Evolutionary conservation across 192 early-diverging fungal species (phyloP), one percentile per base, ranked within the genome.

Genomic region (Gonapodya prolifera): DNA sequence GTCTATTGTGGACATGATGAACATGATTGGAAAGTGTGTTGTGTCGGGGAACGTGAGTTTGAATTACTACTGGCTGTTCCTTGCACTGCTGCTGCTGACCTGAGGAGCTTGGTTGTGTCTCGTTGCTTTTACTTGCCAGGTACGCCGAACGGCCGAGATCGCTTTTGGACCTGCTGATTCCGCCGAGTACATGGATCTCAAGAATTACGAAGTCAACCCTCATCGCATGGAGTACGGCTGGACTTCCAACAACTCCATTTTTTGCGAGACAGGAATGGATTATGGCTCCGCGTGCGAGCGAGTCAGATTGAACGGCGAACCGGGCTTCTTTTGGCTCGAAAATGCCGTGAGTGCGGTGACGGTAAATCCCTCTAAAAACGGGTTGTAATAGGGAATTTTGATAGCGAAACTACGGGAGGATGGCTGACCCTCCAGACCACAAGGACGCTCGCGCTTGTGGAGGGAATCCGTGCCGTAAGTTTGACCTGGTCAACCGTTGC

Each of bases 211-310:
- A 30, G 73, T 77, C 1, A 86, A 86, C 75, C 85, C 85, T 35
- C 84, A 83, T 32, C 76, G 85, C 2, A 76, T 80, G 31, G 81
- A 79, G 18, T 85, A 75, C 31, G 85, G 85, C 1, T 86, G 85
- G 85, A 85, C 84, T 0, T 82, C 81, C 45, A 86, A 86, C 80
- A 86, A 86, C 74, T 86, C 85, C 33, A 81, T 86, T 34, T 83
- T 85, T 71, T 78, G 81, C 35, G 71, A 34, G 0, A 31, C 84
- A 1, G 85, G 85, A 28, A 84, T 86, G 81, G 79, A 84, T 76
- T 86, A 86, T 75, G 31, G 34, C 1, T 79, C 76, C 23, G 35
- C 82, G 8, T 78, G 80, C 23, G 69, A 78, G 34, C 80, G 83
- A 0, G 79, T 86, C 16, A 73, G 31, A n/a, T 61, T 2, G 0